These are phyloP conservation scores for Dactylis glomerata DNA, from an alignment of 176 grass and related monocot genomes.

Conservation along the genomic window DNA sequence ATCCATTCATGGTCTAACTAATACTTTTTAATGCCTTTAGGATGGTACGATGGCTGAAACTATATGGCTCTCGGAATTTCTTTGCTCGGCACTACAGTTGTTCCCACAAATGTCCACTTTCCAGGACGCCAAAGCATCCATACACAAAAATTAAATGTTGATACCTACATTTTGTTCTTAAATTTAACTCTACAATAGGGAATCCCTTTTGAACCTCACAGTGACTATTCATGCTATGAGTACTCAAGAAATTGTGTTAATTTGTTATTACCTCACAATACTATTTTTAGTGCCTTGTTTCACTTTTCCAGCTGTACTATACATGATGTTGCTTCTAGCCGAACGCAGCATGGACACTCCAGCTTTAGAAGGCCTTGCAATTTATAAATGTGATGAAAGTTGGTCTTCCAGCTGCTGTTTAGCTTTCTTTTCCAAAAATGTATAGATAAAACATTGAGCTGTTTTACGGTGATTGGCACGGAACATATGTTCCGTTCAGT, in stretches of 20 bases:
- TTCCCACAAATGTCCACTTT: neutral
- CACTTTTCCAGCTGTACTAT: slow-evolving; percentile 39
- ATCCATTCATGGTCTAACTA: no score
- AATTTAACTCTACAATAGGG: neutral
- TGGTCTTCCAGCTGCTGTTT: slow-evolving; percentile 78
- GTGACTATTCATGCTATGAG: neutral
- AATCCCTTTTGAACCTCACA: neutral
- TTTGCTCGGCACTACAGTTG: neutral
- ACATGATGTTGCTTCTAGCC: slow-evolving; percentile 79
- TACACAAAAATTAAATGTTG: neutral
- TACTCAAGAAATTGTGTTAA: slow-evolving; percentile 12
- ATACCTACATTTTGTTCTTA: neutral
- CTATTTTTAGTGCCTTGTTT: slow-evolving; percentile 7
- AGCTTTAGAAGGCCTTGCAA: slow-evolving; percentile 83
- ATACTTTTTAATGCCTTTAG: neutral
- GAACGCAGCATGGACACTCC: slow-evolving; percentile 96
- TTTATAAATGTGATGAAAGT: slow-evolving; percentile 88
- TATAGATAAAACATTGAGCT: no score
- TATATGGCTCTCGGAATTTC: neutral
- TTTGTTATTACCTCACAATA: slow-evolving; percentile 12
- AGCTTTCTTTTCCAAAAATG: slow-evolving; percentile 29
- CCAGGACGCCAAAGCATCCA: neutral
- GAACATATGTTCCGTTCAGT: no score
- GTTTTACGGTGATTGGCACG: no score
- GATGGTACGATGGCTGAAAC: neutral